Evolutionary conservation across 805 yeast species (phyloP), one percentile per base, ranked within the genome.

Genomic region (Metschnikowia similis): DNA sequence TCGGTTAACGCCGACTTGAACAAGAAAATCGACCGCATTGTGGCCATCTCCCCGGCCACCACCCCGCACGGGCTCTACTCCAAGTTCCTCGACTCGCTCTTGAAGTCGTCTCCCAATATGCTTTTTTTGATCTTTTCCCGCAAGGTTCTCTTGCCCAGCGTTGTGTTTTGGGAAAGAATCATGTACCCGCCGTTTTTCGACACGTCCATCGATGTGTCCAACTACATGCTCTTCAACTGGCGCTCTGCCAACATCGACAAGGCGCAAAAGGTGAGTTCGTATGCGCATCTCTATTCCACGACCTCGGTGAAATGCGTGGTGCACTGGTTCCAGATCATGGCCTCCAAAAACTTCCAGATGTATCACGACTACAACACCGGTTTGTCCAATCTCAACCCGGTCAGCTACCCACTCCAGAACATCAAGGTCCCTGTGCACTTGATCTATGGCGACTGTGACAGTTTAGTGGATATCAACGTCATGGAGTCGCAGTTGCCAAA

Each of bases 21-120:
- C 64, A 57, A 66, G 66, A 75, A 76, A 50, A 70, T 79, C 42
- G 77, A 76, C 34, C 60, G 65, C 46, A 85, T 91, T 54, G 81
- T 91, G 49, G 97, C 96, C 1, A 79, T 91, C 41, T 88, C 96
- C 0, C 98, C 98, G 0, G 97, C 97, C 1, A 85, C 92, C 77
- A 85, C 96, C 0, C 98, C 98, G 0, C 85, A 83, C 40, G 94
- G 96, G 1, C 72, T 91, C 37, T 82, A 84, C 54, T 87, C 91
- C 54, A 80, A 83, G 60, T 70, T 92, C 39, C 83, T 88, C 17
- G 92, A 88, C 61, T 76, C 87, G 0, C 71, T 92, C 42, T 80
- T 88, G 53, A 80, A 85, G 56, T 79, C 94, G 1, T 83, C 90
- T 2, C 97, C 97, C 1, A 74, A 81, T 47, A 66, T 89, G 36